Conservation (phyloP, 768 basidiomycete species). For the Tylopilus sp. region DNA sequence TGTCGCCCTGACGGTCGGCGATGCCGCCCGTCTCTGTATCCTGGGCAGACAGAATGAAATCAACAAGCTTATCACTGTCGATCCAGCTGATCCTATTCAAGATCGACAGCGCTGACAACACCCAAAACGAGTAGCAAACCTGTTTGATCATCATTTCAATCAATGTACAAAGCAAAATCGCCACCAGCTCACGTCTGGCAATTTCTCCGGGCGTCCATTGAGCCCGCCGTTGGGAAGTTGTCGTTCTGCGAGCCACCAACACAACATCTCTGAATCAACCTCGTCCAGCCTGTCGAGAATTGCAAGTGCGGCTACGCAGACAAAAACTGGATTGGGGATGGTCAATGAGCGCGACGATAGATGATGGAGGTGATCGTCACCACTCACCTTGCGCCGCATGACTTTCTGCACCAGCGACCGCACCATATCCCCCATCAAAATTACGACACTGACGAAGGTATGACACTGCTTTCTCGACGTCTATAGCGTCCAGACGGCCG, state of each 20-base stretch:
- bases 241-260: slow-evolving; percentile 92
- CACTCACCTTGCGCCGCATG: slow-evolving; percentile 83
- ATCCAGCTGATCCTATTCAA: slow-evolving; percentile 85
- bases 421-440: slow-evolving; percentile 96
- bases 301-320: slow-evolving; percentile 82
- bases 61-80: slow-evolving; percentile 67
- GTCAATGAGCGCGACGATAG: not conserved
- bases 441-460: slow-evolving; percentile 82
- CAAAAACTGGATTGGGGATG: slow-evolving; percentile 62
- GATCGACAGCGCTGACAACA: slow-evolving; percentile 84
- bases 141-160: not conserved
- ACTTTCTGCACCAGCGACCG: slow-evolving; percentile 79
- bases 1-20: slow-evolving; percentile 88
- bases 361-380: too few relatives aligned
- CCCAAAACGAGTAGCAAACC: slow-evolving; percentile 97
- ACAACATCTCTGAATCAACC: slow-evolving; percentile 75
- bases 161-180: not conserved
- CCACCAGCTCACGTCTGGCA: slow-evolving; percentile 80
- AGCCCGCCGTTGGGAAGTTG: slow-evolving; percentile 92
- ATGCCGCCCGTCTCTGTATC: slow-evolving; percentile 91
- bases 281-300: slow-evolving; percentile 82
- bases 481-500: slow-evolving; percentile 65
- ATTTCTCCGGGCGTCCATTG: slow-evolving; percentile 96
- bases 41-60: slow-evolving; percentile 88
- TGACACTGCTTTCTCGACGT: slow-evolving; percentile 60